Evolutionary conservation across 2,329 filamentous ascomycete species (phyloP).

Genomic region (Fusarium torulosum): DNA sequence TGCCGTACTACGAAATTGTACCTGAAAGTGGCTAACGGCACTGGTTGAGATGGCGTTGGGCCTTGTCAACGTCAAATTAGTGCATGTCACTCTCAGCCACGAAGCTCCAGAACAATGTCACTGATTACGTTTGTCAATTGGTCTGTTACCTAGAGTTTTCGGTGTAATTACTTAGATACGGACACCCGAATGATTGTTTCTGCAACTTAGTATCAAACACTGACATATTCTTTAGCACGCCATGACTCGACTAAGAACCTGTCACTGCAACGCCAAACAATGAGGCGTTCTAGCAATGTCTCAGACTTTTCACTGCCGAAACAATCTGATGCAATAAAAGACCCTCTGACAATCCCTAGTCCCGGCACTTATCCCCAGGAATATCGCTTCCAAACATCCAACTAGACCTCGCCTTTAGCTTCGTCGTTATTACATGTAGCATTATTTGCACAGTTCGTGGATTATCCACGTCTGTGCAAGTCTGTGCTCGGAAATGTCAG

Average conservation of each 20-base stretch:
- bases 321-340: too few relatives aligned
- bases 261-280: not conserved
- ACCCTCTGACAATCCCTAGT: too few relatives aligned
- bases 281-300: not conserved
- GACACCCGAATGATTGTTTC: too few relatives aligned
- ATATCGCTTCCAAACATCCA: too few relatives aligned
- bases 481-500: not conserved
- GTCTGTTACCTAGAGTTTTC: too few relatives aligned
- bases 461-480: not conserved
- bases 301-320: not conserved
- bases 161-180: not conserved
- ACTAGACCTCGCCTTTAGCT: not conserved
- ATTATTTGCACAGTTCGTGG: not conserved
- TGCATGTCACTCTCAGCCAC: not conserved
- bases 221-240: too few relatives aligned
- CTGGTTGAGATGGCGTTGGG: not conserved
- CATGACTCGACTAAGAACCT: not conserved
- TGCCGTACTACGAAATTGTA: not conserved
- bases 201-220: too few relatives aligned
- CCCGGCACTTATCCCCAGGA: too few relatives aligned
- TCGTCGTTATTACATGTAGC: not conserved
- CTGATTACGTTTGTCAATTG: too few relatives aligned
- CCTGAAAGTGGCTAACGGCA: not conserved
- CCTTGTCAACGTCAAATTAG: not conserved
- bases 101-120: not conserved